A percentile compares a stretch with the other conserved stretches of the same genome.
Conservation (phyloP, 2,329 filamentous ascomycete species). For the Clarireedia paspali region DNA sequence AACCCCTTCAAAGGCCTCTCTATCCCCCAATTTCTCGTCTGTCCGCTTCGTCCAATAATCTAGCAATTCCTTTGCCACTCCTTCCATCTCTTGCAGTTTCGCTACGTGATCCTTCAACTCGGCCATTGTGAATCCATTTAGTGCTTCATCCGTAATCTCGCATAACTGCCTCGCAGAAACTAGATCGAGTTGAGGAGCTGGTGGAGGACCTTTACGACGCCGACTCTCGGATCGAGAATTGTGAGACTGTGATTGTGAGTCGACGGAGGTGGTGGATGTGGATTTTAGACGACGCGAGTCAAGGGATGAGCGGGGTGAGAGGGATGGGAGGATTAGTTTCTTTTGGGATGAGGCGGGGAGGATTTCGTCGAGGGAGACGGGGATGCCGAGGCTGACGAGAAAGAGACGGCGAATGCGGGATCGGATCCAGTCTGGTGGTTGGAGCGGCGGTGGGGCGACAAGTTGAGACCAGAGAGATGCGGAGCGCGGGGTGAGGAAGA, state of each 20-base stretch:
- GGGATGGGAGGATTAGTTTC: slow-evolving; percentile 87
- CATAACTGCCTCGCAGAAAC: slow-evolving; percentile 72
- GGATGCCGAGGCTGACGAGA: slow-evolving; percentile 89
- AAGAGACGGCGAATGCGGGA: slow-evolving; percentile 92
- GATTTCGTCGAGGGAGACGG: slow-evolving; percentile 95
- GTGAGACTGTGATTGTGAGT: slow-evolving; percentile 44
- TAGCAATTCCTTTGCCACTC: slow-evolving; percentile 66
- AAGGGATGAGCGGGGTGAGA: slow-evolving; percentile 48
- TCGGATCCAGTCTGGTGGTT: slow-evolving; percentile 96
- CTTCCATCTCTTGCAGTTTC: slow-evolving; percentile 61
- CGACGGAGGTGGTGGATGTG: slow-evolving; percentile 50
- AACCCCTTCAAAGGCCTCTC: slow-evolving; percentile 90
- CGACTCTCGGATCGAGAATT: slow-evolving; percentile 35
- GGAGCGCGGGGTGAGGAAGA: slow-evolving; percentile 79
- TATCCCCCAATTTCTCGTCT: slow-evolving; percentile 81
- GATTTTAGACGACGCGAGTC: slow-evolving; percentile 37
- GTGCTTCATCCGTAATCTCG: slow-evolving; percentile 74
- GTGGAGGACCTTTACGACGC: slow-evolving; percentile 49
- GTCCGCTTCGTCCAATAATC: slow-evolving; percentile 83
- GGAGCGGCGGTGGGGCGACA: slow-evolving; percentile 85
- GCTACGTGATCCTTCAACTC: slow-evolving; percentile 68
- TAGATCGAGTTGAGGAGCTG: slow-evolving; percentile 70
- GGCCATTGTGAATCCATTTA: slow-evolving; percentile 68
- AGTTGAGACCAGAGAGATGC: slow-evolving; percentile 94
- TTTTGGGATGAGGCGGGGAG: slow-evolving; percentile 96